Base-by-base conservation (phyloP, 345 rosid species). In the Citrus glauca region DNA sequence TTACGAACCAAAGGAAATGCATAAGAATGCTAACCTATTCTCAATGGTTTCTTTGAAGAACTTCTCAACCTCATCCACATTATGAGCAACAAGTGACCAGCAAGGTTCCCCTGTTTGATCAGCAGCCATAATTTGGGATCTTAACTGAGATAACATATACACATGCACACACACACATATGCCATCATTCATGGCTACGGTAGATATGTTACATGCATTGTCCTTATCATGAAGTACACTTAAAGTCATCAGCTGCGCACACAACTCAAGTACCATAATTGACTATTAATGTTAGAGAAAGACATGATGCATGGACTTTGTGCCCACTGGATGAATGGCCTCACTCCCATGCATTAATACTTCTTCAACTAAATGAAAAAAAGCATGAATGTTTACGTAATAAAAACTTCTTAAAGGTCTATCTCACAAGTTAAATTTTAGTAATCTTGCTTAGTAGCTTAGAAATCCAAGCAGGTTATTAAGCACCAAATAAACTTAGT, bases 31-130 rank as follows among this genome's bases (percentile, higher is more conserved):
- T 71, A 69, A 95, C 99, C 99, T 91, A 67, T 95, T 95, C 82
- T 92, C 96, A 77, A 90, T 87, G 19, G 96, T 93, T 84, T 93
- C 96, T 84, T 89, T 91, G 83, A 93, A 95, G 86, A 92, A 93
- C 24, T 74, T 88, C 79, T 93, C 94, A 9, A 93, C 89, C 63
- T 88, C 98, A 80, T 90, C 92, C 82, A 91, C 82, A 72, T 81
- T 77, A 71, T 86, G 77, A n/a, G 84, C 93, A 37, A 88, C 67
- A 68, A 88, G 81, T 27, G 98, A 93, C 92, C 96, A 90, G 81
- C 90, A 88, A 77, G 97, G 96, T 82, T 95, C 94, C 81, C 98
- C 98, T 95, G 88, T 72, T 85, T 28, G 48, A 82, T 72, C 65
- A 72, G 30, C 60, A 61, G 42, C 38, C 37, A 55, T 73, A 27